These are phyloP conservation scores for Zygosaccharomyces pseudorouxii DNA, from an alignment of 805 yeast species.

Conservation along the genomic window DNA sequence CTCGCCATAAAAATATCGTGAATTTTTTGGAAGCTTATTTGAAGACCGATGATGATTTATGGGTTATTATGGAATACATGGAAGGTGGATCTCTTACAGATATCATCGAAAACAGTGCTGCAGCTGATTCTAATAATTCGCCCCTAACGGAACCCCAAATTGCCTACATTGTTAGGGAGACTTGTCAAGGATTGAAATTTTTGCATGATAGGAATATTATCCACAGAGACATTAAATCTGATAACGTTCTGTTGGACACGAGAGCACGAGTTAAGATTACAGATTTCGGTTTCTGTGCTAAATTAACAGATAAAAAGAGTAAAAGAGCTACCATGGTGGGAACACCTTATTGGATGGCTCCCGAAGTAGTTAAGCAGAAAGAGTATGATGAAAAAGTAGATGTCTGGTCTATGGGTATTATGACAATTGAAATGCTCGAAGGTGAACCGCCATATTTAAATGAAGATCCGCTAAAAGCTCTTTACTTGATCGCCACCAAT, in stretches of 20 bases:
- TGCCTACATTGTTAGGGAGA: slow-evolving; percentile 84
- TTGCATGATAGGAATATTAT: slow-evolving; percentile 89
- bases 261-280: slow-evolving; percentile 88
- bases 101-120: slow-evolving; percentile 83
- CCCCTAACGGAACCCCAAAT: slow-evolving; percentile 79
- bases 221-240: slow-evolving; percentile 96
- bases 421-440: slow-evolving; percentile 98
- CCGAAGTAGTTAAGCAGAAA: slow-evolving; percentile 92
- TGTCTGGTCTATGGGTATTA: slow-evolving; percentile 96
- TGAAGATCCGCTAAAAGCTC: slow-evolving; percentile 91
- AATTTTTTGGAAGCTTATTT: slow-evolving; percentile 89
- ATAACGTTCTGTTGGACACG: slow-evolving; percentile 80
- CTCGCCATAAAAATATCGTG: slow-evolving; percentile 91
- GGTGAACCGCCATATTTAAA: slow-evolving; percentile 98
- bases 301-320: slow-evolving; percentile 71
- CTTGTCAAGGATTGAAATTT: slow-evolving; percentile 85
- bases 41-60: slow-evolving; percentile 71
- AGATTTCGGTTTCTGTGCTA: slow-evolving; percentile 97
- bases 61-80: slow-evolving; percentile 99
- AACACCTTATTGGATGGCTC: slow-evolving; percentile 99
- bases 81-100: slow-evolving; percentile 98
- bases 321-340: slow-evolving; percentile 99
- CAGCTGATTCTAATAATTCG: slow-evolving; percentile 33
- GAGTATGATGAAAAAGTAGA: slow-evolving; percentile 97
- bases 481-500: slow-evolving; percentile 90